A percentile compares a stretch with the other conserved stretches of the same genome.
These are phyloP conservation scores for Colletotrichum phormii DNA, from an alignment of 2,329 filamentous ascomycete genomes.

Conservation along the genomic window DNA sequence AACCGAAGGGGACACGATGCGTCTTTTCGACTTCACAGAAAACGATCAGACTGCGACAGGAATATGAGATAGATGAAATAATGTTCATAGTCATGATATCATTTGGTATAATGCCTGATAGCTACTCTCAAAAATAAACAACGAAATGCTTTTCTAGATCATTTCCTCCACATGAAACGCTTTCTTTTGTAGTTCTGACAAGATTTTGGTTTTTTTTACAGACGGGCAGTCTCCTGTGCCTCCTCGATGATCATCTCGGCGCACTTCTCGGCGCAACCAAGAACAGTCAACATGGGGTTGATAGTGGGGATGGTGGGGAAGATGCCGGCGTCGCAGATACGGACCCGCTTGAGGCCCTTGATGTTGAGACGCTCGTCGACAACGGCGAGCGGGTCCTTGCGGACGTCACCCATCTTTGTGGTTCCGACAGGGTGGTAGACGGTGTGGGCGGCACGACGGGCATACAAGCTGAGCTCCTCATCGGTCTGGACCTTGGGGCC, in stretches of 20 bases:
- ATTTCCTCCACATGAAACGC: constrained; percentile 4
- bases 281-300: constrained; percentile 91
- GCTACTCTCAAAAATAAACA: constrained; percentile 17
- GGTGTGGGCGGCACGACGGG: constrained; percentile 77
- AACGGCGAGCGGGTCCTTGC: constrained; percentile 82
- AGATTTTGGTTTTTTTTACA: constrained; percentile 21
- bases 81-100: constrained; percentile 31
- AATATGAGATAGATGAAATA: background rate
- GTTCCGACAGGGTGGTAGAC: constrained; percentile 45
- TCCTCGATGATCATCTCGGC: constrained; percentile 86
- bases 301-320: constrained; percentile 90
- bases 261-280: constrained; percentile 84
- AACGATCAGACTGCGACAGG: background rate
- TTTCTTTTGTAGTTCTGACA: background rate
- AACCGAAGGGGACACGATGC: background rate
- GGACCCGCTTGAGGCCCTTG: constrained; percentile 50
- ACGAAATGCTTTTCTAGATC: constrained; percentile 29
- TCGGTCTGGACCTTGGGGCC: constrained; percentile 80
- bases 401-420: constrained; percentile 49
- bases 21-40: background rate
- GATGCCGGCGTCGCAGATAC: constrained; percentile 67
- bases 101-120: constrained; percentile 38
- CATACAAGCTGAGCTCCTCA: constrained; percentile 85
- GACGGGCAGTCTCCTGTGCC: constrained; percentile 46
- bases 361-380: constrained; percentile 49